A percentile compares a stretch with the other conserved stretches of the same genome.
Evolutionary conservation across 441 rosid genomes (phyloP).

Genomic region (Populus hybrid): DNA sequence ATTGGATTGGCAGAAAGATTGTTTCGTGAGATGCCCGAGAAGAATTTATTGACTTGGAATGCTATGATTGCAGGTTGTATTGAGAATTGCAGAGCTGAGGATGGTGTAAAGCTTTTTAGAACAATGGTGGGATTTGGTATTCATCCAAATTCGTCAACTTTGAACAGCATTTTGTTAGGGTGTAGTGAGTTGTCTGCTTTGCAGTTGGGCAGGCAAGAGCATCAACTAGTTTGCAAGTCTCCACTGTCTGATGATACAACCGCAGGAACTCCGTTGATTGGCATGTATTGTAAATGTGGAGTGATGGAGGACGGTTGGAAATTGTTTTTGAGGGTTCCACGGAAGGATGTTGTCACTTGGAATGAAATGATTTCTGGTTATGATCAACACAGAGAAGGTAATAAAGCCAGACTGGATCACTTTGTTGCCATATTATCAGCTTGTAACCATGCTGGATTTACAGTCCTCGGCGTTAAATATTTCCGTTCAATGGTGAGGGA

Average conservation of each 20-base stretch:
- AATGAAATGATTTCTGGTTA: constrained; percentile 80
- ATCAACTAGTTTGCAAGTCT: constrained; percentile 63
- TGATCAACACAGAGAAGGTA: constrained; percentile 65
- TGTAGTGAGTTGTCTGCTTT: constrained; percentile 71
- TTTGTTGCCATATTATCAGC: constrained; percentile 63
- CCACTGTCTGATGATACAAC: constrained; percentile 38
- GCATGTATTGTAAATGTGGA: constrained; percentile 90
- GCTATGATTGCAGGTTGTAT: constrained; percentile 76
- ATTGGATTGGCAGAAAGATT: constrained; percentile 50
- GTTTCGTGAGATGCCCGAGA: constrained; percentile 52
- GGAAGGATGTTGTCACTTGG: constrained; percentile 64
- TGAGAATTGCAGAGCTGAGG: constrained; percentile 51
- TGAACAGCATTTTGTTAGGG: constrained; percentile 62
- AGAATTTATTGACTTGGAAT: constrained; percentile 76
- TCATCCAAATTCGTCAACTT: constrained; percentile 55
- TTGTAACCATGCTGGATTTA: constrained; percentile 75
- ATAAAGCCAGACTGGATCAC: constrained; percentile 70
- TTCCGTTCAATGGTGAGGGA: constrained; percentile 61
- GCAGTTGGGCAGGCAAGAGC: constrained; percentile 70
- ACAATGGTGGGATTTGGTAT: constrained; percentile 46
- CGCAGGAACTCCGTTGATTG: constrained; percentile 57
- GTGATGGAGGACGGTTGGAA: constrained; percentile 56
- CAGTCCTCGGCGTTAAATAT: constrained; percentile 46
- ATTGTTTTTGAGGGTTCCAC: constrained; percentile 47
- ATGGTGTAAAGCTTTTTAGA: constrained; percentile 55